Evolutionary conservation across 2,329 filamentous ascomycete genomes (phyloP).

Genomic region (Mycocentrospora acerina): DNA sequence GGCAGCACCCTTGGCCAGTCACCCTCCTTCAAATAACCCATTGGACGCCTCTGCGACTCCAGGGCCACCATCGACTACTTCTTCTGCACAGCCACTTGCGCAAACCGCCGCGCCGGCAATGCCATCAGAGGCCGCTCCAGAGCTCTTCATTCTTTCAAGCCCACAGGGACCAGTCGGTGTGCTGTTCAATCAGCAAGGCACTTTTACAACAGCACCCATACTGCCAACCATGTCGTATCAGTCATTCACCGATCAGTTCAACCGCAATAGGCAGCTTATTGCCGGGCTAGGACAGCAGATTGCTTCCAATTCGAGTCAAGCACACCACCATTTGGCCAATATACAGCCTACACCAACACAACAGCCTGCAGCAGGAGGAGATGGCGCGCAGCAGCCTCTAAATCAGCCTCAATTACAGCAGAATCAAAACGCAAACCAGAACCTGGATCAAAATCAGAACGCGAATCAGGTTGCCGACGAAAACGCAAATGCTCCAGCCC

Average conservation of each 20-base stretch:
- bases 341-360: conserved; percentile 21
- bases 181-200: conserved; percentile 38
- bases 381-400: conserved; percentile 1
- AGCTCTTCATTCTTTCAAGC: conserved; percentile 40
- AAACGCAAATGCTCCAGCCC: conserved; percentile 13
- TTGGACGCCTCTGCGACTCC: conserved; percentile 1
- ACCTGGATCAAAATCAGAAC: conserved; percentile 13
- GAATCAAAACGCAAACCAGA: conserved; percentile 10
- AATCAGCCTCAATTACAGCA: conserved; percentile 6
- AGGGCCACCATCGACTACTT: conserved; percentile 4
- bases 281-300: conserved; percentile 34
- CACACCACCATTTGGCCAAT: conserved; percentile 20
- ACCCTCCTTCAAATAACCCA: background rate
- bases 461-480: conserved; percentile 13
- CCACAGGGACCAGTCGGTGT: conserved; percentile 41
- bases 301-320: conserved; percentile 15
- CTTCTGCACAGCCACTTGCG: conserved; percentile 9
- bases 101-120: conserved; percentile 9
- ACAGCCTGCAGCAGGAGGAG: conserved; percentile 12
- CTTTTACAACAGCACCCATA: conserved; percentile 37
- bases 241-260: conserved; percentile 36
- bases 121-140: conserved; percentile 20
- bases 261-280: conserved; percentile 35
- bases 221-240: conserved; percentile 30
- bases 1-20: background rate